Conservation (phyloP, 495 filamentous ascomycete species). For the Schizothecium vesticola region DNA sequence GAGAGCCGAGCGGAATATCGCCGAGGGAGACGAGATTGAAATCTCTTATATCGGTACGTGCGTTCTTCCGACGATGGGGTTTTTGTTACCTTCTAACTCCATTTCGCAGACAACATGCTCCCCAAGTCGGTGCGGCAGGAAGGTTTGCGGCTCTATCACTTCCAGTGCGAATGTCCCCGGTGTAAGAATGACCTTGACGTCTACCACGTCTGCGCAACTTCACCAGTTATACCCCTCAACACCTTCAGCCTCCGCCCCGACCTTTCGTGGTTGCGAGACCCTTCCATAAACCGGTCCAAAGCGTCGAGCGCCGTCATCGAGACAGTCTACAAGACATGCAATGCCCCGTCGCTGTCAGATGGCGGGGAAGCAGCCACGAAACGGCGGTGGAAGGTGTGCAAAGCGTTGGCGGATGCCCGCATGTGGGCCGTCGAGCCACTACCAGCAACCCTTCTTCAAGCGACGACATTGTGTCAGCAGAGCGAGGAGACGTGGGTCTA, state of each 20-base stretch:
- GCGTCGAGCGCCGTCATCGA: slow-evolving; percentile 18
- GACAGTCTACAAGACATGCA: slow-evolving; percentile 21
- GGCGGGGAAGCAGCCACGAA: slow-evolving; percentile 10
- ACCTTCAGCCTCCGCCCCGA: slow-evolving; percentile 25
- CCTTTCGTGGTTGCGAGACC: slow-evolving; percentile 16
- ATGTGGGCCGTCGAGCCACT: slow-evolving; percentile 40
- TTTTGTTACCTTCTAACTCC: background rate
- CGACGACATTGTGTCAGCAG: background rate
- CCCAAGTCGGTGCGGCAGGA: slow-evolving; percentile 30
- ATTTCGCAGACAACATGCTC: slow-evolving; percentile 27
- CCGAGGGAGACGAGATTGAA: slow-evolving; percentile 43
- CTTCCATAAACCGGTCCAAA: slow-evolving; percentile 21
- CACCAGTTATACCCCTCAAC: slow-evolving; percentile 36
- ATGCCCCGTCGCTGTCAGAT: background rate
- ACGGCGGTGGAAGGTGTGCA: slow-evolving; percentile 33
- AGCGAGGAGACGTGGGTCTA: slow-evolving; percentile 20
- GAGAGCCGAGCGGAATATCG: slow-evolving; percentile 34
- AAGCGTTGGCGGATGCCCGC: slow-evolving; percentile 28
- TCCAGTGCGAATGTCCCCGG: slow-evolving; percentile 37
- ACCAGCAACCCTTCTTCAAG: slow-evolving; percentile 11
- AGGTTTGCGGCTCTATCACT: slow-evolving; percentile 37
- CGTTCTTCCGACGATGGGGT: background rate
- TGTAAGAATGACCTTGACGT: slow-evolving; percentile 40
- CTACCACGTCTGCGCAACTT: slow-evolving; percentile 36
- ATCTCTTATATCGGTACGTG: slow-evolving; percentile 48